Percentiles rank a stretch among this genome's conserved stretches.
Evolutionary conservation across 2,329 filamentous ascomycete species (phyloP).

Genomic region (Calonectria pauciramosa): DNA sequence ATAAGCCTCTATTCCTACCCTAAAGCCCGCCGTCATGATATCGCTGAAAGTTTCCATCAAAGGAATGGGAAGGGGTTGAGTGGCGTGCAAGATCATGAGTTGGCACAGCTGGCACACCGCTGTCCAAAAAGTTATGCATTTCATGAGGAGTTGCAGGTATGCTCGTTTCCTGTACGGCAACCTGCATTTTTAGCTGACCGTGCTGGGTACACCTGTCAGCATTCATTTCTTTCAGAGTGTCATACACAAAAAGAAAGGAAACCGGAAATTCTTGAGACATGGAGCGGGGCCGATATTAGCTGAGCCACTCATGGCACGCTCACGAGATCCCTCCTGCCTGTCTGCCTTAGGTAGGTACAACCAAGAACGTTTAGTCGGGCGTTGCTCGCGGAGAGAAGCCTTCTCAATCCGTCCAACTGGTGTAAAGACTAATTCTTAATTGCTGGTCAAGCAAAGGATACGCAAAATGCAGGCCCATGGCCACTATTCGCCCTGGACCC

Average conservation of each 20-base stretch:
- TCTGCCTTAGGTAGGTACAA: background rate
- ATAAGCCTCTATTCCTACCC: conserved; percentile 1
- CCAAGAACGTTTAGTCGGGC: background rate
- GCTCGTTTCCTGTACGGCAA: background rate
- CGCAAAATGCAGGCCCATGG: background rate
- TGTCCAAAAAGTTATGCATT: background rate
- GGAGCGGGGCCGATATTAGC: background rate
- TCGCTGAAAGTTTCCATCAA: background rate
- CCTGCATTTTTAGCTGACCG: background rate
- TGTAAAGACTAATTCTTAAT: background rate
- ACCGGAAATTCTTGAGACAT: conserved; percentile 3
- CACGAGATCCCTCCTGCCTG: background rate
- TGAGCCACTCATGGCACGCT: background rate
- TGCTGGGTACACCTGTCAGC: background rate
- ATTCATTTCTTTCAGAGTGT: background rate
- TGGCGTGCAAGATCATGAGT: background rate
- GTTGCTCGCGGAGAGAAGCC: background rate
- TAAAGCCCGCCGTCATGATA: background rate
- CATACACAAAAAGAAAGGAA: background rate
- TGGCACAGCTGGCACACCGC: background rate
- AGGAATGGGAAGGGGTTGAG: background rate
- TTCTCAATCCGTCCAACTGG: background rate
- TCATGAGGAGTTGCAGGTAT: background rate
- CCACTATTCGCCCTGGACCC: background rate
- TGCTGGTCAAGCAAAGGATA: background rate